Evolutionary conservation across 2,329 filamentous ascomycete species (phyloP).

Genomic region (Cladophialophora yegresii): DNA sequence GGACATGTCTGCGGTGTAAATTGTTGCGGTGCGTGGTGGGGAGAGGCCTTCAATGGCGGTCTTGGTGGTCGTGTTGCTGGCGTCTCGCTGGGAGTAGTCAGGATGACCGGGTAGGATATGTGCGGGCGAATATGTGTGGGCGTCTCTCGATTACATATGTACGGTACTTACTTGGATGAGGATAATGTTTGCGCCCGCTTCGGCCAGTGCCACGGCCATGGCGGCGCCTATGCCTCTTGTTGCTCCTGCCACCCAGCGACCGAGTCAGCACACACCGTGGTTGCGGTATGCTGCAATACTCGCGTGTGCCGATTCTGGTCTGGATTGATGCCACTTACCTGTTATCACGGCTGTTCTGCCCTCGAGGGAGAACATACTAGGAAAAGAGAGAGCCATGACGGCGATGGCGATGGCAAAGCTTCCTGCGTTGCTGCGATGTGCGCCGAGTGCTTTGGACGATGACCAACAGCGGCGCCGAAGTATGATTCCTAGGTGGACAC

Average conservation of each 20-base stretch:
- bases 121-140: not conserved
- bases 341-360: slow-evolving; percentile 50
- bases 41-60: slow-evolving; percentile 44
- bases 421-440: not conserved
- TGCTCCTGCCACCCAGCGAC: slow-evolving; percentile 32
- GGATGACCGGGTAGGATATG: not conserved
- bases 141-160: not conserved
- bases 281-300: not conserved
- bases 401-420: not conserved
- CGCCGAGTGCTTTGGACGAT: not conserved
- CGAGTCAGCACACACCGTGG: not conserved
- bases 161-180: slow-evolving; percentile 39
- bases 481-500: not conserved
- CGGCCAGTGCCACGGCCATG: slow-evolving; percentile 51
- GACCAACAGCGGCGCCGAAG: not conserved
- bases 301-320: not conserved
- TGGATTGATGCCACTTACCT: slow-evolving; percentile 32
- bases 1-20: slow-evolving; percentile 50
- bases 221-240: slow-evolving; percentile 52
- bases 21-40: slow-evolving; percentile 46
- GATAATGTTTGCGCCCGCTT: slow-evolving; percentile 51
- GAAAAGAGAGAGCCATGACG: slow-evolving; percentile 16
- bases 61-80: slow-evolving; percentile 48
- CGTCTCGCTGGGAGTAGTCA: slow-evolving; percentile 49
- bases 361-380: slow-evolving; percentile 35